Conservation (phyloP, 1,284 basidiomycete species). For the Salmacisia buchloeana region DNA sequence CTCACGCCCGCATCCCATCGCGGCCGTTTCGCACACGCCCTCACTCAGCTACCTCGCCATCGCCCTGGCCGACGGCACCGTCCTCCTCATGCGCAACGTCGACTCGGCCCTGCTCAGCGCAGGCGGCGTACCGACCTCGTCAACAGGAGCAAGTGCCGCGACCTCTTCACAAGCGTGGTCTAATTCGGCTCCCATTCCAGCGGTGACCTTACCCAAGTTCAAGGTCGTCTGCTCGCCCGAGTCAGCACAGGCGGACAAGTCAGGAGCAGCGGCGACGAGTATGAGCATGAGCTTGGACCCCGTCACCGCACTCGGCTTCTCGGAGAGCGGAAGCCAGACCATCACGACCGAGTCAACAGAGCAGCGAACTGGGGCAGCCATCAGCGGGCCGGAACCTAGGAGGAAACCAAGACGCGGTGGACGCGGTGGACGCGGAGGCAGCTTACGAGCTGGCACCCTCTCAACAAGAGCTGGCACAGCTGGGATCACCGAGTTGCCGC, state of each 20-base stretch:
- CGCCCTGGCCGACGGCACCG: conserved; percentile 88
- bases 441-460: conserved; percentile 15
- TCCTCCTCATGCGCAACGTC: conserved; percentile 81
- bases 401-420: not conserved
- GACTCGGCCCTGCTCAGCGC: conserved; percentile 72
- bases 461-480: not conserved
- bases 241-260: not conserved
- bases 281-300: conserved; percentile 59
- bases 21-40: conserved; percentile 71
- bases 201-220: conserved; percentile 42
- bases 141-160: conserved; percentile 4
- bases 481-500: not conserved
- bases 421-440: conserved; percentile 53
- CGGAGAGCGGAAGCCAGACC: conserved; percentile 52
- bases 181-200: conserved; percentile 17
- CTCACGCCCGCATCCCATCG: conserved; percentile 47
- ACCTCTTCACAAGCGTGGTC: not conserved
- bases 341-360: conserved; percentile 4
- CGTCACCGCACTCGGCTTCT: conserved; percentile 84
- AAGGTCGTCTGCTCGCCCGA: conserved; percentile 44
- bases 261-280: conserved; percentile 19
- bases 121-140: conserved; percentile 21
- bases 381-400: conserved; percentile 1
- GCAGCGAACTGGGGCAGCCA: no score
- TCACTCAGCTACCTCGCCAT: conserved; percentile 80